Evolutionary conservation across 2,329 filamentous ascomycete genomes (phyloP).

Genomic region (Chaetomium olivaceum): DNA sequence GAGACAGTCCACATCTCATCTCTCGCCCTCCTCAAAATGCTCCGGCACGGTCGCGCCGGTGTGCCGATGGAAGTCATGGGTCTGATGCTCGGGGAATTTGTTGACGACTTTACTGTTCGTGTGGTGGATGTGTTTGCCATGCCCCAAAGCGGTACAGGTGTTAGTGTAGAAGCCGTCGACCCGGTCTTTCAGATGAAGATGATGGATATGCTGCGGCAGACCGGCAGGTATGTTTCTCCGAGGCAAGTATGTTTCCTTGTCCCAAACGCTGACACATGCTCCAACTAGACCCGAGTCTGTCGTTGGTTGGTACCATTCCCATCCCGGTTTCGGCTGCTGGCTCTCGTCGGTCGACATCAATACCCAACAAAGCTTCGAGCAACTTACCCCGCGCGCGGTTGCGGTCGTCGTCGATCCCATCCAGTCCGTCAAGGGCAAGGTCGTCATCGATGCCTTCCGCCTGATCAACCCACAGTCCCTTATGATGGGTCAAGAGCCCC

Average conservation of each 20-base stretch:
- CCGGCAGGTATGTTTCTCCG: conserved; percentile 69
- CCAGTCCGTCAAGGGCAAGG: conserved; percentile 98
- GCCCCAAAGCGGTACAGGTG: conserved; percentile 97
- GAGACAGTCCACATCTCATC: conserved; percentile 99
- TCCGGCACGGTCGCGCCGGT: conserved; percentile 93
- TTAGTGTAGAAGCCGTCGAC: conserved; percentile 97
- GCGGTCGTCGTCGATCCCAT: conserved; percentile 98
- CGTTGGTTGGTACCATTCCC: conserved; percentile 99
- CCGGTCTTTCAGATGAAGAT: conserved; percentile 99
- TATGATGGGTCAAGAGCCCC: conserved; percentile 96
- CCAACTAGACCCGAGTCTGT: conserved; percentile 81
- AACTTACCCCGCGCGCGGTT: conserved; percentile 92
- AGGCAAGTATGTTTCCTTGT: background rate
- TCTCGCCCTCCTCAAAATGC: conserved; percentile 95
- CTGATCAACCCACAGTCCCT: conserved; percentile 97
- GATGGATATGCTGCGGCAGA: conserved; percentile 99
- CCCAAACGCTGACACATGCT: background rate
- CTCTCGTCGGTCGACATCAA: conserved; percentile 99
- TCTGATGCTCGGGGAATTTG: conserved; percentile 97
- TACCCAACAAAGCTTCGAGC: conserved; percentile 99
- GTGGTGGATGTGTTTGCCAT: conserved; percentile 99
- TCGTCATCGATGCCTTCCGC: conserved; percentile 98
- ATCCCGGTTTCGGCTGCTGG: conserved; percentile 99
- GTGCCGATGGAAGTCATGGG: conserved; percentile 99
- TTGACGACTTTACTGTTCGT: conserved; percentile 97